These are phyloP conservation scores for Umbellularia californica DNA, from an alignment of 164 flowering plant genomes.

Conservation along the genomic window DNA sequence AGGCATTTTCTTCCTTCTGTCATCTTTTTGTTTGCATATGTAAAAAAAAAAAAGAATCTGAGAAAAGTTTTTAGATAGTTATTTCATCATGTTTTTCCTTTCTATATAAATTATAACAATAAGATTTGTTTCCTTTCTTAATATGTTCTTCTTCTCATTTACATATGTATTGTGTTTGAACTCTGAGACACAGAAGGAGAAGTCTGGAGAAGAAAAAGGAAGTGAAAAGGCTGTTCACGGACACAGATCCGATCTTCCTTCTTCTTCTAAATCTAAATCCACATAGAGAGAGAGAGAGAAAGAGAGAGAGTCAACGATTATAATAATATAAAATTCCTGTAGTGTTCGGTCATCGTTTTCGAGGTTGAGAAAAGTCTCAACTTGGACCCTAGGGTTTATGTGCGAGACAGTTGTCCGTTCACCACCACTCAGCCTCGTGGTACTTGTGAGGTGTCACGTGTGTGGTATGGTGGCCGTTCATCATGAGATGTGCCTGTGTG, in stretches of 20 bases:
- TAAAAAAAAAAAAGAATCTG: background rate
- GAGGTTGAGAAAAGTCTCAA: background rate
- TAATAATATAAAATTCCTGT: background rate
- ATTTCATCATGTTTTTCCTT: background rate
- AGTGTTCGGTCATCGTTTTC: background rate
- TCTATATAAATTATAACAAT: background rate
- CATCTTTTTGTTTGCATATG: no score
- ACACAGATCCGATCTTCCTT: background rate
- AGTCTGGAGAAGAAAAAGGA: background rate
- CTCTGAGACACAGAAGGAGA: background rate
- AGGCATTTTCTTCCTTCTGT: slow-evolving; percentile 15
- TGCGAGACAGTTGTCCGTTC: background rate
- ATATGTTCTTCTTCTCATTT: background rate
- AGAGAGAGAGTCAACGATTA: background rate
- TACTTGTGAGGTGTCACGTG: background rate
- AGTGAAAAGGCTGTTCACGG: background rate
- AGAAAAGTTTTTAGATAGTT: background rate
- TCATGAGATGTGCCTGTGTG: no score
- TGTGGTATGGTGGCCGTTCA: background rate
- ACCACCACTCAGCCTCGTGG: background rate
- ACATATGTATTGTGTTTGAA: background rate
- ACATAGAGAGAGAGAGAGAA: no score
- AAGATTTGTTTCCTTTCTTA: background rate
- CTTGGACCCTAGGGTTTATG: background rate
- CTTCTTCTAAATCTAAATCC: background rate